Evolutionary conservation across 1,284 basidiomycete species (phyloP), one percentile per base, ranked within the genome.

Genomic region (Rhodofomes roseus): DNA sequence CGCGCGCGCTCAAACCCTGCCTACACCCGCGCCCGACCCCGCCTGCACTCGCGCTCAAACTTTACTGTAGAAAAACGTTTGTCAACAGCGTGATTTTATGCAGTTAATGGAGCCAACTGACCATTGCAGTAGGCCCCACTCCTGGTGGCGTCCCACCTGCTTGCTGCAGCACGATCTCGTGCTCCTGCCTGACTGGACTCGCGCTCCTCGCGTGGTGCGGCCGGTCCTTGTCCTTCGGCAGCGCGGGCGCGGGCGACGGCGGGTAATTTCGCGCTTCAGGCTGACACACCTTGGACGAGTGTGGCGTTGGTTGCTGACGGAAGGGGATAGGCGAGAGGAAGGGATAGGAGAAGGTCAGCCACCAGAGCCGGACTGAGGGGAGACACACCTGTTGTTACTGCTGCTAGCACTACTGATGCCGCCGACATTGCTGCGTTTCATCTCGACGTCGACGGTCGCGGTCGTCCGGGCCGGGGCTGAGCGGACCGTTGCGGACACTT

Each of bases 251-350:
- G 11, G 50, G 50, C 18, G 50, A 52, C 50, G 81, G 73, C 9
- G 81, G 77, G 66, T 81, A 86, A 27, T 77, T 70, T 36, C 74
- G 64, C 58, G 60, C 62, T 29, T 76, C 73, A 20, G 60, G 79
- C 59, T 81, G 81, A 37, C 84, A 81, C 14, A 78, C 77, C 71
- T 89, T 86, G 4, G 87, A 86, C 5, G 87, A 83, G 18, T 71
- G 71, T 52, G 72, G 71, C 55, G 81, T 73, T 6, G 85, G 84
- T 66, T 89, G 89, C 6, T 81, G 84, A 64, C 85, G 81, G 81
- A 90, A 88, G 14, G 89, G 89, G 55, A 84, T 84, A 2, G 89
- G 88, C n/a, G 87, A 90, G 0, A 83, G 86, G 85, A 84, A 20
- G 79, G 78, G 34, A 79, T 84, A 16, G 65, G 68, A 27, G 64